Evolutionary conservation across 257 asterid species (phyloP).

Genomic region (Verbena officinalis): DNA sequence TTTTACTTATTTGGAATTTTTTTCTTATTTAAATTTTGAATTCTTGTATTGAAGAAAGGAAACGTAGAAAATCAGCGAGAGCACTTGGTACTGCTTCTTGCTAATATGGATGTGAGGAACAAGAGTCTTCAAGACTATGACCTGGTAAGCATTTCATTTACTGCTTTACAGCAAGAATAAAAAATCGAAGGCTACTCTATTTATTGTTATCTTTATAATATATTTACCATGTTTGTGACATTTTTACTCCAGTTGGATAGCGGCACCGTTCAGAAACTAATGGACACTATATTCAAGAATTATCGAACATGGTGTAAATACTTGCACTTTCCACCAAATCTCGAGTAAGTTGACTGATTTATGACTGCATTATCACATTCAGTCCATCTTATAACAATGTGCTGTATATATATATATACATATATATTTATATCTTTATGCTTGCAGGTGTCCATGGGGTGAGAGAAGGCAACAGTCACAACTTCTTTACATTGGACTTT

Average conservation of each 20-base stretch:
- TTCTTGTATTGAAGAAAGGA: constrained; percentile 74
- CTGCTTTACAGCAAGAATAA: constrained; percentile 26
- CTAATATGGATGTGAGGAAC: constrained; percentile 86
- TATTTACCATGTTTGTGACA: constrained; percentile 18
- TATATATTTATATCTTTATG: constrained; percentile 24
- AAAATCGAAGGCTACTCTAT: neutral
- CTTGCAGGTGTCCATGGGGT: constrained; percentile 60
- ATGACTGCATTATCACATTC: constrained; percentile 22
- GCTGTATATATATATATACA: constrained; percentile 10
- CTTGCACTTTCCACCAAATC: constrained; percentile 61
- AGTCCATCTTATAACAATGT: constrained; percentile 4
- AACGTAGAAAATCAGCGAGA: constrained; percentile 98
- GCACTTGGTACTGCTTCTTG: constrained; percentile 92
- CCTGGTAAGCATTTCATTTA: constrained; percentile 45
- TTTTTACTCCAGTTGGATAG: constrained; percentile 68
- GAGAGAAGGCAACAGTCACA: constrained; percentile 75
- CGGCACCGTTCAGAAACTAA: constrained; percentile 58
- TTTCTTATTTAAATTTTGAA: constrained; percentile 14
- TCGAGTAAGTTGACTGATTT: constrained; percentile 64
- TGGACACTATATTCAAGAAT: constrained; percentile 77
- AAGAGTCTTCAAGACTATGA: constrained; percentile 56
- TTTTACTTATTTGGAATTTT: neutral
- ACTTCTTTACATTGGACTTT: constrained; percentile 93
- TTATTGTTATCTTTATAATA: constrained; percentile 17
- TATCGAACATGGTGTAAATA: constrained; percentile 89